These are phyloP conservation scores for Luffa aegyptiaca DNA, from an alignment of 306 rosid genomes.

Conservation along the genomic window DNA sequence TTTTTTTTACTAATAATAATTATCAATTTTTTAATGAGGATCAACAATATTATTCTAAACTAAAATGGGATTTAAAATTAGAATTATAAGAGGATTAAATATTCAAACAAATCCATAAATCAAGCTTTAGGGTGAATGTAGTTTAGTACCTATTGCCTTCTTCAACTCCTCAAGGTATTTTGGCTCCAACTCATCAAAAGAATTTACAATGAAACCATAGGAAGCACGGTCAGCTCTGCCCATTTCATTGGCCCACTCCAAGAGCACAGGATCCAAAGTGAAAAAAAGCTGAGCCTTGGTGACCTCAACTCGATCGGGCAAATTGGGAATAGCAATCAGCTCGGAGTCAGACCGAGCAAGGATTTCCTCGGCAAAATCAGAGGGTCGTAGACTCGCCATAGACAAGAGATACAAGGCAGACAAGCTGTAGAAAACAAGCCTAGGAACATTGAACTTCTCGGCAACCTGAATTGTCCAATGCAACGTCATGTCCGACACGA, in stretches of 20 bases:
- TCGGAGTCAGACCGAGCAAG: background rate
- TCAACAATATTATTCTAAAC: too few species aligned
- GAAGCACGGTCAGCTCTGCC: slow-evolving; percentile 7
- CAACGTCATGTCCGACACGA: slow-evolving; percentile 44
- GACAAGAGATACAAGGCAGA: background rate
- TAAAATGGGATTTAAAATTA: too few species aligned
- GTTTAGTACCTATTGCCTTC: slow-evolving; percentile 7
- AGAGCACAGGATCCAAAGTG: background rate
- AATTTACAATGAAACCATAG: slow-evolving; percentile 17
- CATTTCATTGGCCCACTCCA: background rate
- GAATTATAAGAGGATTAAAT: too few species aligned
- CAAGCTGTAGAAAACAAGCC: slow-evolving; percentile 12
- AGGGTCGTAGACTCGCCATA: background rate
- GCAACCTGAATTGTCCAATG: slow-evolving; percentile 23
- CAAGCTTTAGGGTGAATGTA: background rate
- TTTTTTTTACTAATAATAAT: too few species aligned
- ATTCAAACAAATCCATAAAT: background rate
- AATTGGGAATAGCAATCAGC: slow-evolving; percentile 7
- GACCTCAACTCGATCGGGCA: slow-evolving; percentile 11
- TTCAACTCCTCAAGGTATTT: slow-evolving; percentile 29
- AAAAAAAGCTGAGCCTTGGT: slow-evolving; percentile 4
- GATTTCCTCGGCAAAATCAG: background rate
- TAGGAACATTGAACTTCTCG: slow-evolving; percentile 4
- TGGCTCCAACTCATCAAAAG: slow-evolving; percentile 30
- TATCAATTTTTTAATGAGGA: too few species aligned